Base-by-base conservation (phyloP, 352 stramenopile species). In the Pythium monospermum region DNA sequence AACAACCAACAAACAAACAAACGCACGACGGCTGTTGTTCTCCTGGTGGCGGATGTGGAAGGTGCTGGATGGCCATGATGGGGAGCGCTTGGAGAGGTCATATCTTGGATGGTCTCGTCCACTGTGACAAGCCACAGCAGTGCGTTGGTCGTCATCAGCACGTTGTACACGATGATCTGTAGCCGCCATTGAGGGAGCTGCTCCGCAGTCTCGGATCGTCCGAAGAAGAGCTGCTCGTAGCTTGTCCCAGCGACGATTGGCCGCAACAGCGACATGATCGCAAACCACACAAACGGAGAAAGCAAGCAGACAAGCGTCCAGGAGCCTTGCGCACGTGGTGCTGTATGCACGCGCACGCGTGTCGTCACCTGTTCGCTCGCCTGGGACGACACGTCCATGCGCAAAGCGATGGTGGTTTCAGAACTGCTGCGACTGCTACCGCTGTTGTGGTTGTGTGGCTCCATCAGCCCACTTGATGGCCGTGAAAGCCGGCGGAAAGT, bases 291-390 rank as follows among this genome's bases (percentile, higher is more conserved):
- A 6, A 76, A 58, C 4, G 73, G 73, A 18, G 64, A 74, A 16
- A 49, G 26, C 43, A 64, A 33, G n/a, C 43, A 50, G 39, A 81
- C 22, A 25, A 87, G 73, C 25, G 76, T 83, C 71, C 71, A 85
- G 0, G 76, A 87, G 18, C 76, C 76, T 30, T 81, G 59, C 16
- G 66, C 53, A 57, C 61, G n/a, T 50, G 49, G 33, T 45, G 35
- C 25, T 15, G 46, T 45, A 26, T 61, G 52, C 5, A 66, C 38
- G 8, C 48, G 37, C 23, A 52, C 40, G 41, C 64, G 61, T 31
- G 47, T 59, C 10, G 40, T 37, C 1, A 49, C 27, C 21, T 26
- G 48, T 31, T 52, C 46, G 18, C 43, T 53, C 18, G 37, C 39
- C 36, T 36, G n/a, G n/a, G n/a, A 36, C 21, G 57, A 41, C 7